Evolutionary conservation across 1,284 basidiomycete genomes (phyloP), one percentile per base, ranked within the genome.

Genomic region (Schizophyllum amplum): DNA sequence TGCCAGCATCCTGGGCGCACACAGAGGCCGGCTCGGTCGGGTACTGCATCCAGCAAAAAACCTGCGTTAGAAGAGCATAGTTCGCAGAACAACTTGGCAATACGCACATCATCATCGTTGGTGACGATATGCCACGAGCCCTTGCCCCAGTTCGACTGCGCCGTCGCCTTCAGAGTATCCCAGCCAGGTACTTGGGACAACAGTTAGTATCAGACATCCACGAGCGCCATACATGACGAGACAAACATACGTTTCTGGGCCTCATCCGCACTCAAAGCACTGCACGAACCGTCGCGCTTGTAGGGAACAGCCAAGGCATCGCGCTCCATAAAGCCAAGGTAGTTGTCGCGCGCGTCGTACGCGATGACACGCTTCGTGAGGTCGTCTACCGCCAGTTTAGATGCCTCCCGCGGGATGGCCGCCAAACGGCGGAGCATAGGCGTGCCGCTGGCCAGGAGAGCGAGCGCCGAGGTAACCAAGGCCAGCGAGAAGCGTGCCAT

Each of bases 41-140:
- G 21, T 57, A 61, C 60, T 61, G 53, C 17, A 25, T 15, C 20
- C n/a, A n/a, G n/a, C n/a, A 9, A 17, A 3, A 9, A 9, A n/a
- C n/a, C n/a, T n/a, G 15, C 15, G 17, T 21, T 5, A 24, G 42
- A 24, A 20, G 23, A n/a, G n/a, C 13, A 5, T 7, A 53, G 25
- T n/a, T n/a, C n/a, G n/a, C n/a, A 2, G 23, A 21, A 53, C 24
- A 53, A 27, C 13, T 9, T 15, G 21, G 21, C n/a, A n/a, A n/a
- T n/a, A 55, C 60, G 24, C 55, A 61, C 60, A 20, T 59, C 56
- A 20, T 17, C 17, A 53, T 61, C 60, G 26, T 61, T 61, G 17
- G 58, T 60, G 56, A 61, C 58, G n/a, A 61, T 54, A 24, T 61
- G 59, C 42, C 59, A 61, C 9, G 56, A 52, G 2, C 55, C 52